Percentiles rank a stretch among this genome's conserved stretches.
phyloP scores from a whole-genome alignment of 768 basidiomycete genomes.

The Fistulinella prunicolor region DNA sequence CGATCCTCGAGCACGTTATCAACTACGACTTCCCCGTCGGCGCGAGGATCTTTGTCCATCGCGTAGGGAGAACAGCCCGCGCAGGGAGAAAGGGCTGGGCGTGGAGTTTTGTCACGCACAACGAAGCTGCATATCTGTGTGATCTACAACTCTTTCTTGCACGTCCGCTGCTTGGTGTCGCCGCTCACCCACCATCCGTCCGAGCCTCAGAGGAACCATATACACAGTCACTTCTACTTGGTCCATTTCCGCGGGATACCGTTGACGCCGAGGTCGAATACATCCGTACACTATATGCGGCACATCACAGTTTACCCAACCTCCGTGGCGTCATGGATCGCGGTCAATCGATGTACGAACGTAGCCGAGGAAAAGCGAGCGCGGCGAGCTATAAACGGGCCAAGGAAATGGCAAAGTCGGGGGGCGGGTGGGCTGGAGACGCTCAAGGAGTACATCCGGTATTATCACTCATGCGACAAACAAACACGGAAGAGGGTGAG shows the following conservation, averaged over 20 bases:
- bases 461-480: conserved; percentile 40
- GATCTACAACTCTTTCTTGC: conserved; percentile 93
- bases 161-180: conserved; percentile 60
- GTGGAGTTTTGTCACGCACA: conserved; percentile 86
- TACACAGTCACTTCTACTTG: conserved; percentile 72
- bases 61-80: conserved; percentile 94
- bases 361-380: conserved; percentile 88
- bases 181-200: conserved; percentile 27
- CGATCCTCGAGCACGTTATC: conserved; percentile 91
- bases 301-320: conserved; percentile 59
- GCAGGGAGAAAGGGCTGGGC: conserved; percentile 96
- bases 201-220: conserved; percentile 58
- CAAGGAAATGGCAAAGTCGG: conserved; percentile 75
- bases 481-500: conserved; percentile 31
- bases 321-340: conserved; percentile 82
- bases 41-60: conserved; percentile 90
- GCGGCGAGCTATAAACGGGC: conserved; percentile 82
- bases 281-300: conserved; percentile 59
- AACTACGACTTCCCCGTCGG: conserved; percentile 99
- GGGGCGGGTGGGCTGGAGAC: conserved; percentile 66
- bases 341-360: conserved; percentile 92
- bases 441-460: conserved; percentile 70
- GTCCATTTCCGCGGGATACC: conserved; percentile 73
- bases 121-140: conserved; percentile 85
- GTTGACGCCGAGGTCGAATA: conserved; percentile 87